These are phyloP conservation scores for Gliomastix tumulicola DNA, from an alignment of 2,329 filamentous ascomycete genomes.

Conservation along the genomic window DNA sequence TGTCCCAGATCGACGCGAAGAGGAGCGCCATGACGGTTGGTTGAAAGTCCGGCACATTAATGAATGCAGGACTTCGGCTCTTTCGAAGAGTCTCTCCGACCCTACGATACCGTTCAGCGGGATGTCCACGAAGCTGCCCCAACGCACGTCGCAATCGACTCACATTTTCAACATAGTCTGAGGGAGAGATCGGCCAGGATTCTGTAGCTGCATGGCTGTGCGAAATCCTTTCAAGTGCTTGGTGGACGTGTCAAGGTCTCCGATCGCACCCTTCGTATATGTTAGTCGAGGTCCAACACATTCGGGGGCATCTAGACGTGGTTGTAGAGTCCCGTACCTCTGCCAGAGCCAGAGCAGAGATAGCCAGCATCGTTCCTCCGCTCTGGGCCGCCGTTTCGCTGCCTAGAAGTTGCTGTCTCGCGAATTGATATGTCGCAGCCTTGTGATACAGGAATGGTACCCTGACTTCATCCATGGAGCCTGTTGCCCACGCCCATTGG, in stretches of 20 bases:
- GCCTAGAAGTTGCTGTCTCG: constrained; percentile 31
- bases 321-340: constrained; percentile 22
- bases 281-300: too few relatives aligned
- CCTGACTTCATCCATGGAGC: constrained; percentile 34
- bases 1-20: constrained; percentile 34
- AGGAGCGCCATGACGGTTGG: constrained; percentile 36
- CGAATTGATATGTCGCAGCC: constrained; percentile 36
- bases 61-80: constrained; percentile 19
- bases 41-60: constrained; percentile 33
- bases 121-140: neutral
- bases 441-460: constrained; percentile 39
- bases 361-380: constrained; percentile 34
- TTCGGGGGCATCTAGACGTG: too few relatives aligned
- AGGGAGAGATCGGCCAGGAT: constrained; percentile 19
- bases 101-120: constrained; percentile 15
- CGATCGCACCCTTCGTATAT: constrained; percentile 34
- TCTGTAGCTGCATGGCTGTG: constrained; percentile 3
- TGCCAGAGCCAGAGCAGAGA: constrained; percentile 34
- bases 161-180: constrained; percentile 36
- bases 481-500: constrained; percentile 38
- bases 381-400: constrained; percentile 24
- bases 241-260: constrained; percentile 33
- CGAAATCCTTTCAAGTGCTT: constrained; percentile 22
- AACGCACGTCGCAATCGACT: constrained; percentile 6
- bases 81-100: constrained; percentile 30